Percentiles rank a stretch among this genome's conserved stretches.
Conservation (phyloP, 305 asterid genomes). For the Fraxinus greggii region DNA sequence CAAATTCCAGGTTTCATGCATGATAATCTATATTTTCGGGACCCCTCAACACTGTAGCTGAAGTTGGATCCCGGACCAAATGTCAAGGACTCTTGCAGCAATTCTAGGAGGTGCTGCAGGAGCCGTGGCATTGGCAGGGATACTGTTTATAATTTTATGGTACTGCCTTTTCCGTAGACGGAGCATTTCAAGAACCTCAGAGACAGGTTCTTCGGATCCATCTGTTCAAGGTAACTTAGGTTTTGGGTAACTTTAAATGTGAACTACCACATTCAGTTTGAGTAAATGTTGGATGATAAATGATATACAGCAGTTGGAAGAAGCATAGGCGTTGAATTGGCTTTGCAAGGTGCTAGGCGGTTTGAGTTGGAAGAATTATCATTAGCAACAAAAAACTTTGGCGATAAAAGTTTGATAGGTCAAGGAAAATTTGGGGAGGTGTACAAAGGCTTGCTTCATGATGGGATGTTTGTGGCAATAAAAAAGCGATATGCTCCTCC, state of each 20-base stretch:
- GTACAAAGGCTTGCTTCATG: constrained; percentile 84
- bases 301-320: constrained; percentile 48
- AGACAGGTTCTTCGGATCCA: constrained; percentile 80
- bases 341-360: constrained; percentile 67
- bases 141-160: constrained; percentile 49
- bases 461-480: constrained; percentile 85
- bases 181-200: constrained; percentile 63
- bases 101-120: constrained; percentile 97
- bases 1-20: constrained; percentile 54
- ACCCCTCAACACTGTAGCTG: constrained; percentile 38
- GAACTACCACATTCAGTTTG: neutral
- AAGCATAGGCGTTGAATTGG: constrained; percentile 55
- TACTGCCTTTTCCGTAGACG: constrained; percentile 51
- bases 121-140: constrained; percentile 79
- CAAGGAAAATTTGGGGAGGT: constrained; percentile 91
- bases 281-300: constrained; percentile 15
- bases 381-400: constrained; percentile 65
- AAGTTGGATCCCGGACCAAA: constrained; percentile 62
- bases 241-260: neutral
- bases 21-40: constrained; percentile 27
- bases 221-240: constrained; percentile 56
- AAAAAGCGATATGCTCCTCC: constrained; percentile 66
- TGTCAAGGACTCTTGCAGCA: constrained; percentile 96
- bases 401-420: constrained; percentile 79
- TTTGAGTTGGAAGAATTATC: constrained; percentile 69